phyloP scores from a whole-genome alignment of 1,139 yeast genomes.

The Taphrina betulina region DNA sequence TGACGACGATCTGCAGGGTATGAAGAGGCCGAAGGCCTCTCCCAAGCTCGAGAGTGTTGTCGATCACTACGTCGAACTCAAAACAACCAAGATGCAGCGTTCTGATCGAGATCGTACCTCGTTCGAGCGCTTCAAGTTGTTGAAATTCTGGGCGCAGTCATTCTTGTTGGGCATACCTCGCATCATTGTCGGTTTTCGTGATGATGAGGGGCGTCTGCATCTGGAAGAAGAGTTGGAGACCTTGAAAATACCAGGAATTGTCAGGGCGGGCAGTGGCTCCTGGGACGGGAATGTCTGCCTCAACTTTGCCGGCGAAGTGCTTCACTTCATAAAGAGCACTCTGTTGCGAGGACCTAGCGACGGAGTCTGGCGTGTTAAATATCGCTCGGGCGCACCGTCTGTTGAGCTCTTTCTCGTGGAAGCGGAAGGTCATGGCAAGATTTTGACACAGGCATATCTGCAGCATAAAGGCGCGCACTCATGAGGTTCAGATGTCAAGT shows the following conservation, averaged over 20 bases:
- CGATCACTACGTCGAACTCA: slow-evolving; percentile 79
- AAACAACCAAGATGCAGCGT: slow-evolving; percentile 62
- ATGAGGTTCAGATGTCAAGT: no score
- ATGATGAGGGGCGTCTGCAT: slow-evolving; percentile 61
- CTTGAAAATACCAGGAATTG: slow-evolving; percentile 68
- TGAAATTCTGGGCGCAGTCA: slow-evolving; percentile 89
- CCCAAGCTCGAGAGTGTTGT: slow-evolving; percentile 47
- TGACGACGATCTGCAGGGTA: slow-evolving; percentile 35
- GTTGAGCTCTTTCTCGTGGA: slow-evolving; percentile 9
- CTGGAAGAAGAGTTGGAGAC: slow-evolving; percentile 74
- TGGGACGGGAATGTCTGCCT: slow-evolving; percentile 31
- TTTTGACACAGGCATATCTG: slow-evolving; percentile 17
- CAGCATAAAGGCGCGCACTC: slow-evolving; percentile 3
- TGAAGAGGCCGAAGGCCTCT: background rate
- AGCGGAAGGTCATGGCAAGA: slow-evolving; percentile 7
- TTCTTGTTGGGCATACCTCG: slow-evolving; percentile 78
- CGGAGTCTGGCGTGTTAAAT: slow-evolving; percentile 25
- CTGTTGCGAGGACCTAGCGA: background rate
- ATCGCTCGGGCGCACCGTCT: background rate
- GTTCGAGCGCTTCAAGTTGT: slow-evolving; percentile 66
- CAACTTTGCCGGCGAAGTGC: slow-evolving; percentile 23
- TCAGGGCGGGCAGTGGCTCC: slow-evolving; percentile 47
- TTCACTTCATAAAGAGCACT: slow-evolving; percentile 9
- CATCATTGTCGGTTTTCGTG: slow-evolving; percentile 82
- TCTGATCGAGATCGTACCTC: slow-evolving; percentile 54